phyloP scores from a whole-genome alignment of 306 rosid genomes.

The Oxytropis ochrocephala region DNA sequence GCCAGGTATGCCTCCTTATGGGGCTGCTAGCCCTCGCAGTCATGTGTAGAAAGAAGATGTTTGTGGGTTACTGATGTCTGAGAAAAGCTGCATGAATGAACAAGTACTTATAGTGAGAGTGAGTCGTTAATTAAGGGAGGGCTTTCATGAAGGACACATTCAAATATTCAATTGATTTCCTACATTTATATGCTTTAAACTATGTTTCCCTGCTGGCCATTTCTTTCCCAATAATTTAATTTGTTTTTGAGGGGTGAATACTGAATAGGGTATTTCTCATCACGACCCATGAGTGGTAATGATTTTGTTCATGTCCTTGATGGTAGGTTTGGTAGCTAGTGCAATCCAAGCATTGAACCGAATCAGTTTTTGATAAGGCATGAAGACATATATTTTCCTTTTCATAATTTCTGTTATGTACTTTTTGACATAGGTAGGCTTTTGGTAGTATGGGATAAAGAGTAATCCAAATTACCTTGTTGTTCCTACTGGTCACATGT shows the following conservation, averaged over 20 bases:
- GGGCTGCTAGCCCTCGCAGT: slow-evolving; percentile 53
- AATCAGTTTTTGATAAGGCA: neutral
- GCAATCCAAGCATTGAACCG: slow-evolving; percentile 13
- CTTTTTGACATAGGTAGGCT: slow-evolving; percentile 9
- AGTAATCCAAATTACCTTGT: slow-evolving; percentile 19
- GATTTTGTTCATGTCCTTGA: slow-evolving; percentile 12
- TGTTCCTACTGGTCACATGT: neutral
- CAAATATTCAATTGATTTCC: slow-evolving; percentile 23
- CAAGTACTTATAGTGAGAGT: slow-evolving; percentile 37
- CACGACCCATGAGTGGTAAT: neutral
- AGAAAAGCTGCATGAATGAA: slow-evolving; percentile 26
- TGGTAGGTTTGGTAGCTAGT: neutral
- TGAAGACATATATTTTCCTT: slow-evolving; percentile 7
- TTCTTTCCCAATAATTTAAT: slow-evolving; percentile 4
- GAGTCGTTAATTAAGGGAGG: slow-evolving; percentile 45
- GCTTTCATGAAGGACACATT: slow-evolving; percentile 56
- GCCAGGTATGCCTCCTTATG: slow-evolving; percentile 59
- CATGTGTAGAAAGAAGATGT: slow-evolving; percentile 31
- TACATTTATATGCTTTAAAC: neutral
- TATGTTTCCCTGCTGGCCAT: slow-evolving; percentile 46
- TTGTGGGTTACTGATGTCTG: slow-evolving; percentile 17
- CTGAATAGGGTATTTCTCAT: neutral
- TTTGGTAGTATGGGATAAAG: slow-evolving; percentile 30
- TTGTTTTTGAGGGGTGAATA: too few species aligned
- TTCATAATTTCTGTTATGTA: neutral